Base-by-base conservation (phyloP, 768 basidiomycete species). In the Roridomyces roridus region DNA sequence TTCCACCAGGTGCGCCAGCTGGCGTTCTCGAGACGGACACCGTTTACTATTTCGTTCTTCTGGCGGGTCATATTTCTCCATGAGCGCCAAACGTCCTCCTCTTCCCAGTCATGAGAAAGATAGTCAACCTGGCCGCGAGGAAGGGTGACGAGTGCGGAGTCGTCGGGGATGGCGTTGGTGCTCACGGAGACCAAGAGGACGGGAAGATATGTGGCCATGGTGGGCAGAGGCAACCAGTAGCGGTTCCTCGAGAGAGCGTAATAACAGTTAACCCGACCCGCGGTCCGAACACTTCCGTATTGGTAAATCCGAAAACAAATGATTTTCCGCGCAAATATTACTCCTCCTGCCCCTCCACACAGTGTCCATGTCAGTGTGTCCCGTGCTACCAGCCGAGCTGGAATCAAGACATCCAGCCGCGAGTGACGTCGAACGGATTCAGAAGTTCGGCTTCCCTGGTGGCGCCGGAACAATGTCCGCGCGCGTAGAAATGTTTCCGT, bases 1-100 rank as follows among this genome's bases (percentile, higher is more conserved):
- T 98, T 98, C 89, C 96, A 98, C 96, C 96, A 99, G 1, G 96
- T 98, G 37, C 96, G 80, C 96, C 96, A 99, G 58, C 91, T 93
- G 9, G 97, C 97, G 68, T 99, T 99, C 80, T 99, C 97, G 53
- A 99, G 85, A 45, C 96, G 80, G 44, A 90, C 81, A 43, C 96
- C 96, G 70, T 99, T 98, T 6, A 93, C 86, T 68, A 99, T 97
- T 75, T 94, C 96, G 70, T 96, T 91, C 85, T 98, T 99, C 80
- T 95, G 94, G 52, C 92, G 84, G 43, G 96, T 98, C 94, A 98
- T 98, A 70, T 88, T 93, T 63, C 96, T 83, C 96, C 96, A 99
- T n/a, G 89, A 92, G 51, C 91, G 87, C 94, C 94, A 97, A 11
- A 98, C 93, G 72, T 99, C 96, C 73, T 98, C 96, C 73, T 99